These are phyloP conservation scores for Puccinia coronata DNA, from an alignment of 1,284 basidiomycete species.

Conservation along the genomic window DNA sequence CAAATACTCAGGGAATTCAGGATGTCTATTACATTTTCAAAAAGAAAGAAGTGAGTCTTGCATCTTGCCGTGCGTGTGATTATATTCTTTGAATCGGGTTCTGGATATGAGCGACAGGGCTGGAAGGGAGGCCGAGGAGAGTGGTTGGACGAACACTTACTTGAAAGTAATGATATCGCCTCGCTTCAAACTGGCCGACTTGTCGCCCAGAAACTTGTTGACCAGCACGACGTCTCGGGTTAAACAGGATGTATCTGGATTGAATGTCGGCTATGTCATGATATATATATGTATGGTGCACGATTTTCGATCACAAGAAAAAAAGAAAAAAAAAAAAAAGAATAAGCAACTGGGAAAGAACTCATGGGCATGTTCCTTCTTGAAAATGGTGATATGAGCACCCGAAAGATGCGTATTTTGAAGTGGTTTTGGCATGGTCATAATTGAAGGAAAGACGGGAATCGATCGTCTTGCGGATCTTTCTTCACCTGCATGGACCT, in stretches of 20 bases:
- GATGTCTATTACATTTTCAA: constrained; percentile 58
- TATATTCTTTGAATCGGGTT: neutral
- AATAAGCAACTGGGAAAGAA: too few relatives aligned
- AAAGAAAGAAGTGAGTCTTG: too few relatives aligned
- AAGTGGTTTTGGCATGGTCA: too few relatives aligned
- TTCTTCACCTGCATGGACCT: constrained; percentile 31
- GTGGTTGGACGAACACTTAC: constrained; percentile 53
- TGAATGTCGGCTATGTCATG: constrained; percentile 59
- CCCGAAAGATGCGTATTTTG: too few relatives aligned
- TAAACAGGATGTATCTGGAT: constrained; percentile 60
- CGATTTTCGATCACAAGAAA: neutral
- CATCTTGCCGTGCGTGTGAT: too few relatives aligned
- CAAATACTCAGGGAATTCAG: constrained; percentile 61
- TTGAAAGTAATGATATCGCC: constrained; percentile 64
- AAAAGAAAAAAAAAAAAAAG: neutral
- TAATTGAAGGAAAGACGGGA: too few relatives aligned
- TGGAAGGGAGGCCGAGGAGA: neutral
- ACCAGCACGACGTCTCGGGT: constrained; percentile 63
- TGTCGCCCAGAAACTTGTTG: constrained; percentile 57
- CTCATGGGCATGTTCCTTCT: too few relatives aligned
- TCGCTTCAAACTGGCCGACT: constrained; percentile 55
- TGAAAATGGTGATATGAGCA: too few relatives aligned
- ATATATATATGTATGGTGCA: neutral
- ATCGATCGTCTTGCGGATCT: neutral
- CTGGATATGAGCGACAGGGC: too few relatives aligned